Evolutionary conservation across 2,329 filamentous ascomycete species (phyloP).

Genomic region (Aspergillus calidoustus): DNA sequence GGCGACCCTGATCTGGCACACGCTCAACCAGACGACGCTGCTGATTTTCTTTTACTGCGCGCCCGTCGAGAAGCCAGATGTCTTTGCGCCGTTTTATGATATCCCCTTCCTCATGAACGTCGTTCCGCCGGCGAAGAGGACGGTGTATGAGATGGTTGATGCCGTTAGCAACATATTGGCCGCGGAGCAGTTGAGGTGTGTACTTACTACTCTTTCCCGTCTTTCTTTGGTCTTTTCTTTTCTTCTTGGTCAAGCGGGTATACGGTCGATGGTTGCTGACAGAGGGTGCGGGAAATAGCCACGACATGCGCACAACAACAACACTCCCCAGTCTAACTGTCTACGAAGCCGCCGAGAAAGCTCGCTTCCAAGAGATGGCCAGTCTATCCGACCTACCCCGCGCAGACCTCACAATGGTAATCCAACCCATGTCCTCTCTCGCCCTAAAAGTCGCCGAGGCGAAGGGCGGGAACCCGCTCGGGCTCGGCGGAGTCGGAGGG

Average conservation of each 20-base stretch:
- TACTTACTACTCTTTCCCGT: neutral
- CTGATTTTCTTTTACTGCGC: conserved; percentile 14
- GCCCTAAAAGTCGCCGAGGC: conserved; percentile 4
- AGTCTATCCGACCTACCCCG: conserved; percentile 8
- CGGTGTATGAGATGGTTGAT: conserved; percentile 6
- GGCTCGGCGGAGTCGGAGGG: conserved; percentile 3
- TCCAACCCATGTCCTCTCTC: conserved; percentile 21
- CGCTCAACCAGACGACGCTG: conserved; percentile 3
- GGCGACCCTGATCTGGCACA: conserved; percentile 8
- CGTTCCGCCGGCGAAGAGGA: conserved; percentile 1
- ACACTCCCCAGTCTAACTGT: conserved; percentile 18
- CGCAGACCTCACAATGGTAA: conserved; percentile 13
- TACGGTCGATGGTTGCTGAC: neutral
- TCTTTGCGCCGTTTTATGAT: conserved; percentile 9
- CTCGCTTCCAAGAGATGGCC: conserved; percentile 14
- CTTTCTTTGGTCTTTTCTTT: no score
- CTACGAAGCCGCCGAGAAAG: conserved; percentile 17
- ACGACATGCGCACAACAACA: conserved; percentile 22
- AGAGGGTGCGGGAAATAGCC: conserved; percentile 3
- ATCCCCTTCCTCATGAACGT: conserved; percentile 6
- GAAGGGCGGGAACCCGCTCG: conserved; percentile 18
- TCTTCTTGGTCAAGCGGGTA: neutral
- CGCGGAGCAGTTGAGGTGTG: neutral
- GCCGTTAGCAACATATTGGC: neutral
- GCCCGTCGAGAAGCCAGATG: conserved; percentile 8